These are phyloP conservation scores for Sutorius eximius DNA, from an alignment of 1,284 basidiomycete species.

Conservation along the genomic window DNA sequence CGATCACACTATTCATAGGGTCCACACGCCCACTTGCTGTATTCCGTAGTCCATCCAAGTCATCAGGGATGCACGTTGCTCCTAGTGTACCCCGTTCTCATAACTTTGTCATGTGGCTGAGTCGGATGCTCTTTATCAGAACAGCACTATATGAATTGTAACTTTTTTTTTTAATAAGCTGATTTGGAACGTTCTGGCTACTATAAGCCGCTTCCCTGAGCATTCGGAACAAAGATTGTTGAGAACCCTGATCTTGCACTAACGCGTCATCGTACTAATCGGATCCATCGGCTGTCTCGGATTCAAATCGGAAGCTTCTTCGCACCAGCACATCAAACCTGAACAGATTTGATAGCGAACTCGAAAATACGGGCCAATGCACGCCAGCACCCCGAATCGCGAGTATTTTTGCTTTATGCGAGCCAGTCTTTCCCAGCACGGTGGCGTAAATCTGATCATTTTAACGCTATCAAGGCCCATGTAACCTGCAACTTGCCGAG, in stretches of 20 bases:
- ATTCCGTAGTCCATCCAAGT: conserved; percentile 17
- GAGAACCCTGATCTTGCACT: conserved; percentile 24
- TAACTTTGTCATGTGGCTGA: conserved; percentile 35
- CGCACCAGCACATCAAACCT: conserved; percentile 3
- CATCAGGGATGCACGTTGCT: conserved; percentile 24
- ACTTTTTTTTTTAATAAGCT: too few relatives aligned
- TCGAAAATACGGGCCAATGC: not conserved
- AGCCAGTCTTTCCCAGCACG: conserved; percentile 1
- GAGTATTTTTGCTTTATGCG: not conserved
- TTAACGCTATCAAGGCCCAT: conserved; percentile 3
- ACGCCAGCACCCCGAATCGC: conserved; percentile 10
- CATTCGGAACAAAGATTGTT: conserved; percentile 29
- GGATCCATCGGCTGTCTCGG: conserved; percentile 23
- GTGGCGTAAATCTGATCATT: conserved; percentile 6
- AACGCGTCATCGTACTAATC: conserved; percentile 19
- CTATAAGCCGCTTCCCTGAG: conserved; percentile 29
- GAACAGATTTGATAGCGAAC: conserved; percentile 4
- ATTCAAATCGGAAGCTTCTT: conserved; percentile 13
- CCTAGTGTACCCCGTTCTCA: conserved; percentile 1
- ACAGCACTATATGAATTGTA: conserved; percentile 11
- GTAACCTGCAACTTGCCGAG: conserved; percentile 8
- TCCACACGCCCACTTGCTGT: conserved; percentile 33
- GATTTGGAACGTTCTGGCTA: conserved; percentile 23
- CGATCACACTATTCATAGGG: conserved; percentile 6
- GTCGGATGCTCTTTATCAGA: conserved; percentile 32